Evolutionary conservation across 1,284 basidiomycete genomes (phyloP), one percentile per base, ranked within the genome.

Genomic region (Melampsora medusae): DNA sequence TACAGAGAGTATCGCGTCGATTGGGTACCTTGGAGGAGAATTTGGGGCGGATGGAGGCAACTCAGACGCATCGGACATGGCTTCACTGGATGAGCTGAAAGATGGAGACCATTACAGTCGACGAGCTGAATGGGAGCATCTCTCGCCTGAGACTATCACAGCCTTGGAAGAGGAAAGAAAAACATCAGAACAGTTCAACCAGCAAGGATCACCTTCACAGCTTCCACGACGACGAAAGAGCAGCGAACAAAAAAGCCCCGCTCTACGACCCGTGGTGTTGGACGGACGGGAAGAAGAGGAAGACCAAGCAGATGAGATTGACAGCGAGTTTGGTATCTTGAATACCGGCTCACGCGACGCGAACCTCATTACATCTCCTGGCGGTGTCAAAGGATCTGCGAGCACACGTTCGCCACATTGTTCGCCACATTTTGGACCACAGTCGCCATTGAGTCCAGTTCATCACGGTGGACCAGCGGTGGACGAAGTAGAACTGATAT

Each of bases 401-500:
- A 22, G 17, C n/a, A 59, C n/a, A n/a, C 53, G 53, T 9, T 60
- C 49, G 14, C 49, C 71, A 17, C 64, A 31, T 59, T 22, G 50
- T 12, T 74, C 71, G 38, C 71, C 71, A 19, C 64, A 66, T 48
- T 74, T 74, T 28, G 71, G 71, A 6, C 71, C 71, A 2, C 71
- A 74, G 56, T 74, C 71, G 17, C 71, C 71, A 4, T 25, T 74
- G 22, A 67, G 65, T 42, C 38, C 70, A 35, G 38, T 62, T 0
- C 71, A 74, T 67, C 64, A 74, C 28, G 64, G 65, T 61, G 71
- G 71, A 31, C 71, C 71, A 17, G 71, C 71, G 19, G 71, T 74
- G 22, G 71, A 74, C 67, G 71, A 74, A 67, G 71, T 74, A 0
- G 71, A 74, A 59, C 49, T 74, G 19, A 74, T 74, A 10, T 74